Evolutionary conservation across 768 basidiomycete species (phyloP), one percentile per base, ranked within the genome.

Genomic region (Cytidiella melzeri): DNA sequence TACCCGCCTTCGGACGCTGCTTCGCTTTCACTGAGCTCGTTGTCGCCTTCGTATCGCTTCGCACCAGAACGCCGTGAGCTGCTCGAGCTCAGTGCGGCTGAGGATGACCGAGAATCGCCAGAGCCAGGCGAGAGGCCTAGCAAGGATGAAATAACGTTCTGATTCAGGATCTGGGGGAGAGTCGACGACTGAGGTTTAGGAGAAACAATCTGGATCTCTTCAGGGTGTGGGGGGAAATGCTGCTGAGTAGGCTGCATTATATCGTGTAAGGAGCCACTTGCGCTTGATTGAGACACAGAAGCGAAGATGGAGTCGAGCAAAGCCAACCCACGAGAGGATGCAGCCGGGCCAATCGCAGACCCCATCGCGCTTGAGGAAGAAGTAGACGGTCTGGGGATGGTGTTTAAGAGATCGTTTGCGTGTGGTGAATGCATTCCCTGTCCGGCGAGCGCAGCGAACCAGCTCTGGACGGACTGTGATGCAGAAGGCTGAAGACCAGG

Each of bases 221-320:
- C 62, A 1, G 57, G 53, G 3, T 55, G 56, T 1, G 59, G 23
- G 1, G 61, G 53, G 11, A 56, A 46, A n/a, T n/a, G n/a, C 13
- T n/a, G 54, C 34, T 21, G 24, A 41, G 40, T 24, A 3, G 58
- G 64, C 38, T 34, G 24, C 11, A 45, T 11, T 21, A 34, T 2
- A 24, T 15, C 19, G 24, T 11, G 27, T 10, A 10, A 7, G 23
- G 41, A 26, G 13, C 30, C 27, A 28, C 20, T 15, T 12, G 20
- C 18, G 19, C 45, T 34, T n/a, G 56, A 53, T 15, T 52, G 67
- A 4, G 80, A 28, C 15, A 51, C 87, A 4, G 86, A 89, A 3
- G 87, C 87, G 60, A 90, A 89, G 37, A 90, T 85, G 11, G 77
- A 74, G 55, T 84, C 72, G 13, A 90, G 68, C 26, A 90, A 70